These are phyloP conservation scores for Pseudocercospora pini-densiflorae DNA, from an alignment of 2,329 filamentous ascomycete species.

Conservation along the genomic window DNA sequence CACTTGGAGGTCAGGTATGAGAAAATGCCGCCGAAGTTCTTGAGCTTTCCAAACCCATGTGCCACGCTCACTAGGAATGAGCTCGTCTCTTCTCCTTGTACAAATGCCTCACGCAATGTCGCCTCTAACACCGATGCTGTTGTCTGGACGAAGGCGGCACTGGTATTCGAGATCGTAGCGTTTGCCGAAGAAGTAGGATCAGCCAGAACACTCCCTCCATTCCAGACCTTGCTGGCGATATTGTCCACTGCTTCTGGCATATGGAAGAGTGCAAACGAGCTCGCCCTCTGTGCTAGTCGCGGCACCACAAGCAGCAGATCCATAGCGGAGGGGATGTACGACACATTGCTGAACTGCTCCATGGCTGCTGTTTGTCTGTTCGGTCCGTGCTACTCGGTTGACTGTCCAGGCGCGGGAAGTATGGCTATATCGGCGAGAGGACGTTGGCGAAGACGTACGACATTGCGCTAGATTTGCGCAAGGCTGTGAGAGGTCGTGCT, in stretches of 20 bases:
- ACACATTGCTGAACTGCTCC: constrained; percentile 24
- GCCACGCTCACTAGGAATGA: constrained; percentile 35
- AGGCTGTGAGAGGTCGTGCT: not conserved
- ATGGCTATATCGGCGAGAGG: not conserved
- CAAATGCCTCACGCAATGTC: constrained; percentile 32
- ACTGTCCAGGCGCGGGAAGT: not conserved
- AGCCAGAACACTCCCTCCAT: constrained; percentile 64
- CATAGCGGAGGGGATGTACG: constrained; percentile 61
- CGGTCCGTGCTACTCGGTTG: not conserved
- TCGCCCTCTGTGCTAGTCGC: constrained; percentile 70
- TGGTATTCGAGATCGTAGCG: constrained; percentile 45
- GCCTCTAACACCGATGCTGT: constrained; percentile 42
- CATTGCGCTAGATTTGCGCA: not conserved
- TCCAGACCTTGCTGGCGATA: constrained; percentile 53
- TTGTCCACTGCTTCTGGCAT: constrained; percentile 64
- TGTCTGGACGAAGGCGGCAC: constrained; percentile 48
- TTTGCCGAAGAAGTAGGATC: constrained; percentile 57
- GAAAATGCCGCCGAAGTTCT: constrained; percentile 83
- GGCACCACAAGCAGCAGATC: constrained; percentile 73
- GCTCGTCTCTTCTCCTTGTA: constrained; percentile 29
- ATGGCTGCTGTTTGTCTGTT: constrained; percentile 9
- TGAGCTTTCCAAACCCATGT: constrained; percentile 35
- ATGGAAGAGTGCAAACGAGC: constrained; percentile 61
- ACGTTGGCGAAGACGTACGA: not conserved
- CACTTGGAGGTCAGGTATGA: constrained; percentile 90